Evolutionary conservation across 2,329 filamentous ascomycete genomes (phyloP).

Genomic region (Sclerotinia glacialis): DNA sequence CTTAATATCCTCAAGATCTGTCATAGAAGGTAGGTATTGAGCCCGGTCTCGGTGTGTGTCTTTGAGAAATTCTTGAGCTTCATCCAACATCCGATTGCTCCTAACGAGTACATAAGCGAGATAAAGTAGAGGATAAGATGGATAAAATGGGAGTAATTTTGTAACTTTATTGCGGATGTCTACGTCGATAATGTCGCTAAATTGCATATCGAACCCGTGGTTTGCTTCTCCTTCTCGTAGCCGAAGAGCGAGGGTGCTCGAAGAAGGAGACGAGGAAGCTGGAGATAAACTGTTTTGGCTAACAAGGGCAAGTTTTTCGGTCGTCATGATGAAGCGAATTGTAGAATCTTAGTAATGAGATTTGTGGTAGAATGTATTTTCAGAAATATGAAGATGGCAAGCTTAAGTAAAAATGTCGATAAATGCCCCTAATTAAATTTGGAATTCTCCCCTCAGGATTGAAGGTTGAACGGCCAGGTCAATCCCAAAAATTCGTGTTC

Average conservation of each 20-base stretch:
- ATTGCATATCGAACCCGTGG: background rate
- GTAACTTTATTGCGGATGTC: slow-evolving; percentile 2
- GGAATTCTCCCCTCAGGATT: background rate
- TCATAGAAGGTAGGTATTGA: background rate
- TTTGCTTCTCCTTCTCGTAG: background rate
- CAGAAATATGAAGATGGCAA: background rate
- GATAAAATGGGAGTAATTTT: background rate
- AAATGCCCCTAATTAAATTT: background rate
- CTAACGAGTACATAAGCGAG: background rate
- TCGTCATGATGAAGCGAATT: background rate
- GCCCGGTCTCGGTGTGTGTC: background rate
- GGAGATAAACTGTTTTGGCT: background rate
- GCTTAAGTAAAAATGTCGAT: background rate
- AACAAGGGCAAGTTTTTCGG: background rate
- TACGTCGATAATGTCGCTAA: background rate
- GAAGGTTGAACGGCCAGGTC: background rate
- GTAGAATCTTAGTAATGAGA: background rate
- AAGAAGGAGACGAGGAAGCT: background rate
- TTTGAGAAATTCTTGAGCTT: background rate
- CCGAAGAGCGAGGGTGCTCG: background rate
- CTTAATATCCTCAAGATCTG: background rate
- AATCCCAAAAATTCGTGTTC: background rate
- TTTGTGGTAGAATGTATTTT: background rate
- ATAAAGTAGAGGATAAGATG: slow-evolving; percentile 12
- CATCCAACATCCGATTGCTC: background rate